Conservation (phyloP, 768 basidiomycete species). For the Arthromyces matolae region DNA sequence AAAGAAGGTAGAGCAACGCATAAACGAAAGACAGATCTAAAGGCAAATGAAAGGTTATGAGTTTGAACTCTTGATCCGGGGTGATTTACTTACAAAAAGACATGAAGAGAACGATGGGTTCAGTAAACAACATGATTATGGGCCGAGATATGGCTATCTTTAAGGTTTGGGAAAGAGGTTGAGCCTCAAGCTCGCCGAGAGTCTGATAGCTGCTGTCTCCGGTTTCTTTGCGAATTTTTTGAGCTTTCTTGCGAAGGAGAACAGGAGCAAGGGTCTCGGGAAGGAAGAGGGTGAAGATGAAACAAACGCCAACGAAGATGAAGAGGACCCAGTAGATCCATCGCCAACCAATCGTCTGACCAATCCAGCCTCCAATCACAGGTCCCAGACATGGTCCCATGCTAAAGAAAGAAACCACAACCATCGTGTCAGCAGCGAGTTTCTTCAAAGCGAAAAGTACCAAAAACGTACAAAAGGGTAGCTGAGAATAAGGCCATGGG, state of each 20-base stretch:
- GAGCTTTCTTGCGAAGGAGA: slow-evolving; percentile 41
- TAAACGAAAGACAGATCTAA: neutral
- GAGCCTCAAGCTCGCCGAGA: slow-evolving; percentile 7
- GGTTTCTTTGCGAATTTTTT: slow-evolving; percentile 35
- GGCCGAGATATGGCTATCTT: slow-evolving; percentile 6
- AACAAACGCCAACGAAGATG: slow-evolving; percentile 36
- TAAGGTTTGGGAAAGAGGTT: slow-evolving; percentile 1
- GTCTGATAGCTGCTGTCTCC: slow-evolving; percentile 16
- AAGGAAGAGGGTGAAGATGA: slow-evolving; percentile 37
- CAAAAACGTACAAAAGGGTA: slow-evolving; percentile 41
- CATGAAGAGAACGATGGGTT: slow-evolving; percentile 7
- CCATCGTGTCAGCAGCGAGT: neutral
- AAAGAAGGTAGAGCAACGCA: slow-evolving; percentile 22
- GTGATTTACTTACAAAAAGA: slow-evolving; percentile 8
- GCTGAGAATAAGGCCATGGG: slow-evolving; percentile 34
- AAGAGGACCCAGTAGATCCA: slow-evolving; percentile 49
- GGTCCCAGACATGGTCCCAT: slow-evolving; percentile 48
- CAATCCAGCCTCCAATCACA: slow-evolving; percentile 46
- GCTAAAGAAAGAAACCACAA: slow-evolving; percentile 14
- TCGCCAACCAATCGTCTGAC: slow-evolving; percentile 40
- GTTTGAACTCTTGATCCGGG: neutral
- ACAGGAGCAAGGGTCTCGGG: slow-evolving; percentile 50
- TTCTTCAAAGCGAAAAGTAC: too few species aligned
- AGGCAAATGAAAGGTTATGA: neutral
- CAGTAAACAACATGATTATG: slow-evolving; percentile 6